These are phyloP conservation scores for Cyberlindnera subsufficiens DNA, from an alignment of 805 yeast species.

Conservation along the genomic window DNA sequence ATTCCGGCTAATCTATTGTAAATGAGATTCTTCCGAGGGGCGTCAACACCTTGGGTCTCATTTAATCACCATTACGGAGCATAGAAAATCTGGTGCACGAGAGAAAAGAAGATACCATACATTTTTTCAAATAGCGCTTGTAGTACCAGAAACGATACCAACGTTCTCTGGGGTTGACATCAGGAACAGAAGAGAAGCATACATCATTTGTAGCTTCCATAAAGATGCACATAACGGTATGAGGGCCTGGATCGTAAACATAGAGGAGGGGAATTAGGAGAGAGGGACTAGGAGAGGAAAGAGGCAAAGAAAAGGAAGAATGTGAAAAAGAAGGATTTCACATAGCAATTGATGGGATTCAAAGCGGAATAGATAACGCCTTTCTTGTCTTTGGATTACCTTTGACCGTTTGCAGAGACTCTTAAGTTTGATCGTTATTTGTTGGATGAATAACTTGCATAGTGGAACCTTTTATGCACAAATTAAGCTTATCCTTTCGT, in stretches of 20 bases:
- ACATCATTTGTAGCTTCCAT: slow-evolving; percentile 37
- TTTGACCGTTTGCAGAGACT: slow-evolving; percentile 24
- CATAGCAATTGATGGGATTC: slow-evolving; percentile 20
- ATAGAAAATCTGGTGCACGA: slow-evolving; percentile 29
- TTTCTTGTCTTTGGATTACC: slow-evolving; percentile 23
- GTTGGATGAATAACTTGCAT: too few species aligned
- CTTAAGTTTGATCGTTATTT: slow-evolving; percentile 36
- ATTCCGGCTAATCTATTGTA: too few species aligned
- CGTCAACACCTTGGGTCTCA: too few species aligned
- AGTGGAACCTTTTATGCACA: too few species aligned
- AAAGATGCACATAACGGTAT: slow-evolving; percentile 26
- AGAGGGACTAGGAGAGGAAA: slow-evolving; percentile 27
- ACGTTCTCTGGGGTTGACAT: slow-evolving; percentile 28
- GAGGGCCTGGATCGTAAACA: too few species aligned
- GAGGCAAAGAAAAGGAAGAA: slow-evolving; percentile 27
- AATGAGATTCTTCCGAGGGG: too few species aligned
- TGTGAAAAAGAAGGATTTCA: slow-evolving; percentile 22
- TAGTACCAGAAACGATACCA: slow-evolving; percentile 32
- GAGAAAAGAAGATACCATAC: slow-evolving; percentile 30
- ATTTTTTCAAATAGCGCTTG: slow-evolving; percentile 32
- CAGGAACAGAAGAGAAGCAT: slow-evolving; percentile 29
- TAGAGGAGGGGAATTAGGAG: too few species aligned
- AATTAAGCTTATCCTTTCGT: too few species aligned
- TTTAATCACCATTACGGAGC: slow-evolving; percentile 17
- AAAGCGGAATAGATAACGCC: slow-evolving; percentile 23